Percentiles rank a stretch among this genome's conserved stretches.
These are phyloP conservation scores for Rhodomyrtus tomentosa DNA, from an alignment of 345 rosid species.

Conservation along the genomic window DNA sequence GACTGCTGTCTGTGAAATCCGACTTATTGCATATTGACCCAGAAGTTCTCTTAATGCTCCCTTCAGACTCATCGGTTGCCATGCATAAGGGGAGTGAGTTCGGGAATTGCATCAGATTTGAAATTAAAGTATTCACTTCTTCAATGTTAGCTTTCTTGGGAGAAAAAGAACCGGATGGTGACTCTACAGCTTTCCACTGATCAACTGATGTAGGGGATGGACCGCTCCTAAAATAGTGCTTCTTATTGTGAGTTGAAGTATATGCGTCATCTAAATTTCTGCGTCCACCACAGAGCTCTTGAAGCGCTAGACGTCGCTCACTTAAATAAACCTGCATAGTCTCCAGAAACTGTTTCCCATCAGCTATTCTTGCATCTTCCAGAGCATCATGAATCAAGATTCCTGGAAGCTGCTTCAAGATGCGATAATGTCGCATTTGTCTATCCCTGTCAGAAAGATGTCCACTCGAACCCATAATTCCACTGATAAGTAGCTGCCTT, in stretches of 20 bases:
- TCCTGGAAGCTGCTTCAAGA: slow-evolving; percentile 84
- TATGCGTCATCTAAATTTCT: slow-evolving; percentile 8
- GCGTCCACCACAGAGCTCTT: slow-evolving; percentile 26
- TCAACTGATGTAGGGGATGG: slow-evolving; percentile 21
- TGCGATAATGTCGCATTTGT: slow-evolving; percentile 59
- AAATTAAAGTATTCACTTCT: slow-evolving; percentile 59
- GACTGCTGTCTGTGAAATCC: slow-evolving; percentile 41
- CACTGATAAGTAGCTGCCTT: slow-evolving; percentile 86
- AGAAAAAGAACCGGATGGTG: slow-evolving; percentile 16
- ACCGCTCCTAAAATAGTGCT: slow-evolving; percentile 15
- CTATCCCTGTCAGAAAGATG: slow-evolving; percentile 37
- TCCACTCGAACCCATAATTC: slow-evolving; percentile 52
- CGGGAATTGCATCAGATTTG: slow-evolving; percentile 63
- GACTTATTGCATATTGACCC: slow-evolving; percentile 35
- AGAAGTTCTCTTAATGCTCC: slow-evolving; percentile 50
- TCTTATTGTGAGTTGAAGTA: slow-evolving; percentile 24
- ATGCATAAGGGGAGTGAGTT: slow-evolving; percentile 26
- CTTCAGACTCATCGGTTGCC: slow-evolving; percentile 51
- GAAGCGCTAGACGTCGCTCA: slow-evolving; percentile 75
- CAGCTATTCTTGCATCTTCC: slow-evolving; percentile 56
- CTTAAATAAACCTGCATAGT: slow-evolving; percentile 59
- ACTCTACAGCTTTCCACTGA: slow-evolving; percentile 25
- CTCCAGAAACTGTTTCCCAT: slow-evolving; percentile 49
- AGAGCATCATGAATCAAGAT: slow-evolving; percentile 42
- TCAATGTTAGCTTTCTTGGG: slow-evolving; percentile 32